These are phyloP conservation scores for Colletotrichum lupini DNA, from an alignment of 2,329 filamentous ascomycete species.

Conservation along the genomic window DNA sequence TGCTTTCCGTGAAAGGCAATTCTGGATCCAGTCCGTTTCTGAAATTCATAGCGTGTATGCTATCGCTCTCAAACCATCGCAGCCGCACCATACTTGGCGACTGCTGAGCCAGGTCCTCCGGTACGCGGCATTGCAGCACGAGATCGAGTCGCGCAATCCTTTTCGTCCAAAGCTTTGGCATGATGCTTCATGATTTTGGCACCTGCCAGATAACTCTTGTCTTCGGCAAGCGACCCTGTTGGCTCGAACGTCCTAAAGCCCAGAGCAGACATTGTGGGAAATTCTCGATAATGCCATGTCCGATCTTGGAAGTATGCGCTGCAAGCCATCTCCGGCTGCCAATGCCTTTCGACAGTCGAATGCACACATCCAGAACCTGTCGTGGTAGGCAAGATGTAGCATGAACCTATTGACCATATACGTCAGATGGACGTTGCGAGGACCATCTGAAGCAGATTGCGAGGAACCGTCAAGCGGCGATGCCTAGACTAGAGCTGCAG, in stretches of 20 bases:
- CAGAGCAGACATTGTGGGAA: background rate
- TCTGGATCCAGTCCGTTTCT: conserved; percentile 7
- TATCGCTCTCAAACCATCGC: background rate
- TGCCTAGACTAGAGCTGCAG: no score
- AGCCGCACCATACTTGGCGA: background rate
- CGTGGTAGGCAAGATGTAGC: background rate
- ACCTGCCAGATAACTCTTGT: background rate
- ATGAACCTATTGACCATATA: background rate
- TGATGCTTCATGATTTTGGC: background rate
- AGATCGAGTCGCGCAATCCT: background rate
- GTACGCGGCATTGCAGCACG: background rate
- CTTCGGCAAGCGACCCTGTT: no score
- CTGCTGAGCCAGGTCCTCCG: background rate
- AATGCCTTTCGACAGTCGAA: background rate
- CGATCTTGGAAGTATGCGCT: background rate
- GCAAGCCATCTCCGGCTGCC: background rate
- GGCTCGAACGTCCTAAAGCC: background rate
- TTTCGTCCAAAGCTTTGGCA: background rate
- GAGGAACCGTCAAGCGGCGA: background rate
- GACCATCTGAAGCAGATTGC: background rate
- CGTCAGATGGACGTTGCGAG: background rate
- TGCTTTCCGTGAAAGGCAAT: background rate
- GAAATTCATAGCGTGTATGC: conserved; percentile 27
- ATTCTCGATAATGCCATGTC: background rate
- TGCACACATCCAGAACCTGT: background rate